Base-by-base conservation (phyloP, 2,329 filamentous ascomycete genomes). In the Sporothrix phasma region DNA sequence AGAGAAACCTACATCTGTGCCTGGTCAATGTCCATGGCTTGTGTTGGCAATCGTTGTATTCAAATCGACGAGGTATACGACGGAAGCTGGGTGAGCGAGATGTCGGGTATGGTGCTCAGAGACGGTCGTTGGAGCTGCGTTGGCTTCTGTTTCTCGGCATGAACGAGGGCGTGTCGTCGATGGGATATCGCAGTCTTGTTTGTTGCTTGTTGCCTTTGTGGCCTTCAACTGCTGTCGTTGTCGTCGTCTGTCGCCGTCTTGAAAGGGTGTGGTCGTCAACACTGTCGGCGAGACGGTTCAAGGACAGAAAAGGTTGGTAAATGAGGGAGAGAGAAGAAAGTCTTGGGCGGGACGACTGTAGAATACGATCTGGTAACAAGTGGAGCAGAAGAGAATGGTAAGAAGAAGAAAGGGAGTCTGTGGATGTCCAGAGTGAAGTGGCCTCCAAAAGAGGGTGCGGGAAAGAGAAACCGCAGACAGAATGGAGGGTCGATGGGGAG, bases 1-100 rank as follows among this genome's bases (percentile, higher is more conserved):
- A 68, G 11, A 37, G 15, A 37, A 11, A 71, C 81, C 74, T 81
- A 84, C 81, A 82, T 72, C 70, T 81, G 78, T 71, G 77, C 74
- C 70, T 82, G 79, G 71, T 73, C 77, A 67, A 79, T 75, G 71
- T 82, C 78, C 81, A 83, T 83, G 75, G 72, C 74, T 70, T 70
- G 70, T 72, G 13, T 22, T 45, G 24, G 31, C 5, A 7, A 11
- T 39, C 34, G 13, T 39, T 39, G 49, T 41, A n/a, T 39, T 59
- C 54, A 59, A 15, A 26, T 74, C 37, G 31, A 61, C 22, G 8
- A 46, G 8, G 73, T 73, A 73, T 71, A 66, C 69, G 70, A 68
- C 68, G 71, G 72, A 73, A 73, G 71, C 75, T 77, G 70, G 54
- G 37, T 19, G 39, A 43, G 53, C 26, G 31, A 41, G 7, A 43